phyloP scores from a whole-genome alignment of 768 basidiomycete genomes.

The Coprinellus micaceus region DNA sequence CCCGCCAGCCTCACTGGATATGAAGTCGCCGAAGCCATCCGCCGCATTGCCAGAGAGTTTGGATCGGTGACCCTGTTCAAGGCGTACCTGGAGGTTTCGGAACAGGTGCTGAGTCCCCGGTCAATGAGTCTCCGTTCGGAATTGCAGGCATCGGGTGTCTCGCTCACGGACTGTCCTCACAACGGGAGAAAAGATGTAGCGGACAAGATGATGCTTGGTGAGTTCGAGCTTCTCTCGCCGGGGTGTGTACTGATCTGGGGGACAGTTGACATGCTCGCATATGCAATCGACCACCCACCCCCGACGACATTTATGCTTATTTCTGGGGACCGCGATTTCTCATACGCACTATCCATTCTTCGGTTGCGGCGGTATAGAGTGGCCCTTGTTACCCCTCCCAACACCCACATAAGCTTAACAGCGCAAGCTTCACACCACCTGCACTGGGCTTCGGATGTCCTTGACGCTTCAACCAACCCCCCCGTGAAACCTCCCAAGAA shows the following conservation, averaged over 20 bases:
- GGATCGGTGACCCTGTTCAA: constrained; percentile 49
- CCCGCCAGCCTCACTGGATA: constrained; percentile 37
- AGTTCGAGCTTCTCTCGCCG: not conserved
- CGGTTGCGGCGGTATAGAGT: constrained; percentile 51
- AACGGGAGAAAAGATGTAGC: constrained; percentile 37
- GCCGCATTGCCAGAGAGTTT: constrained; percentile 41
- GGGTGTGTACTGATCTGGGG: not conserved
- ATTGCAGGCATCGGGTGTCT: constrained; percentile 46
- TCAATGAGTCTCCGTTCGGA: constrained; percentile 31
- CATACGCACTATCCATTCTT: constrained; percentile 55
- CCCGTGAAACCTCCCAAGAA: not conserved
- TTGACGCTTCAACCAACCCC: constrained; percentile 2
- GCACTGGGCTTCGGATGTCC: constrained; percentile 33
- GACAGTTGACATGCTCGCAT: constrained; percentile 21
- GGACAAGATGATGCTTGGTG: constrained; percentile 52
- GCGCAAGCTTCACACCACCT: constrained; percentile 51
- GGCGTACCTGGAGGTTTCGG: constrained; percentile 48
- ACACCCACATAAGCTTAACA: constrained; percentile 43
- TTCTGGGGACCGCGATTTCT: constrained; percentile 63
- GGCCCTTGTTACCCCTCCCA: constrained; percentile 43
- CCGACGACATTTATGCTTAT: constrained; percentile 54
- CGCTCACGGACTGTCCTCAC: constrained; percentile 36
- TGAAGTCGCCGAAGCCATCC: constrained; percentile 40
- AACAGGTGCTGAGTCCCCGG: constrained; percentile 22
- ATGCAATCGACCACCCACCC: constrained; percentile 48